These are phyloP conservation scores for Colletotrichum salicis DNA, from an alignment of 2,329 filamentous ascomycete species.

Conservation along the genomic window DNA sequence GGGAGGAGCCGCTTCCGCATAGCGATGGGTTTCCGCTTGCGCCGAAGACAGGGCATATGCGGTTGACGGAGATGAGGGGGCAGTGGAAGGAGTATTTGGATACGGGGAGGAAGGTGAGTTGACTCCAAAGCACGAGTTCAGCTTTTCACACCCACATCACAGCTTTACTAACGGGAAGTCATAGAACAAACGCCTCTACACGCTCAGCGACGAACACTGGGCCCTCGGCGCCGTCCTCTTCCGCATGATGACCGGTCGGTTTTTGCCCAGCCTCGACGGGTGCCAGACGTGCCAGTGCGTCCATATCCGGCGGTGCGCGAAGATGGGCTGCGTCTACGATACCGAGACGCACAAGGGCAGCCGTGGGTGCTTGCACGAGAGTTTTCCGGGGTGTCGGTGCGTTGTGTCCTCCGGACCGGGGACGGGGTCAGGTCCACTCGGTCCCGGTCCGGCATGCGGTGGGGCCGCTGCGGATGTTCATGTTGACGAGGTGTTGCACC, in stretches of 20 bases:
- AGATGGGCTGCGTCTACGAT: slow-evolving; percentile 21
- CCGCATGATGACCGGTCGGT: slow-evolving; percentile 53
- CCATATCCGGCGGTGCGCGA: slow-evolving; percentile 38
- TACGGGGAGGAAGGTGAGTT: slow-evolving; percentile 19
- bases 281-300: slow-evolving; percentile 44
- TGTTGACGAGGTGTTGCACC: slow-evolving; percentile 42
- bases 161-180: too few species aligned
- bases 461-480: slow-evolving; percentile 41
- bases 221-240: slow-evolving; percentile 51
- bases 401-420: neutral
- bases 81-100: slow-evolving; percentile 27
- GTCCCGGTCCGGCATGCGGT: neutral
- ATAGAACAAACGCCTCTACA: slow-evolving; percentile 47
- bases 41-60: slow-evolving; percentile 19
- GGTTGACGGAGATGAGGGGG: slow-evolving; percentile 22
- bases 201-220: slow-evolving; percentile 50
- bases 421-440: too few species aligned
- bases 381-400: slow-evolving; percentile 33
- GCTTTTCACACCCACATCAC: too few species aligned
- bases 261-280: slow-evolving; percentile 42
- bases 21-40: slow-evolving; percentile 24
- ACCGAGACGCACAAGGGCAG: neutral
- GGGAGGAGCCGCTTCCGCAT: slow-evolving; percentile 6
- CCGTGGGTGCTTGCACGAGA: slow-evolving; percentile 36
- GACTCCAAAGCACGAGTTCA: too few species aligned